phyloP scores from a whole-genome alignment of 768 basidiomycete species.

The Coprinopsis cinerea region DNA sequence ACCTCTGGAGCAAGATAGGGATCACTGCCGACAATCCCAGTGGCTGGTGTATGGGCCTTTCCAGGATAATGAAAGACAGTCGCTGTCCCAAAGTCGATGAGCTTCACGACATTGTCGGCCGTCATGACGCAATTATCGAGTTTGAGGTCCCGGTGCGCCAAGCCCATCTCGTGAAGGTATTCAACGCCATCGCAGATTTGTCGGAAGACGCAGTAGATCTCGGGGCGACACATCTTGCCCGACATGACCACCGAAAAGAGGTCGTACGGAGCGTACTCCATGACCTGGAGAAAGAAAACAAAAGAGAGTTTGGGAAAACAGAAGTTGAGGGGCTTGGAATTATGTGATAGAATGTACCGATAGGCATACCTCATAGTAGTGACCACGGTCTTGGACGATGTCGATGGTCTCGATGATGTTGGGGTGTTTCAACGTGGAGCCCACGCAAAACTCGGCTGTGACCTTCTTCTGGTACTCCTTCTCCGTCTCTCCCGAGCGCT shows the following conservation, averaged over 20 bases:
- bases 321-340: neutral
- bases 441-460: slow-evolving; percentile 97
- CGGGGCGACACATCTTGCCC: slow-evolving; percentile 95
- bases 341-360: slow-evolving; percentile 2
- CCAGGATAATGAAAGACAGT: slow-evolving; percentile 99
- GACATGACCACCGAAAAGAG: slow-evolving; percentile 99
- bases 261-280: slow-evolving; percentile 99
- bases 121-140: slow-evolving; percentile 99
- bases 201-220: slow-evolving; percentile 98
- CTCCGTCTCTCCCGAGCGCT: slow-evolving; percentile 81
- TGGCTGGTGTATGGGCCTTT: slow-evolving; percentile 71
- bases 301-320: slow-evolving; percentile 5
- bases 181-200: slow-evolving; percentile 98
- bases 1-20: slow-evolving; percentile 99
- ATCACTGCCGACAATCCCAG: slow-evolving; percentile 93
- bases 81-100: slow-evolving; percentile 99
- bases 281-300: slow-evolving; percentile 55
- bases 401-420: slow-evolving; percentile 99
- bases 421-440: slow-evolving; percentile 86
- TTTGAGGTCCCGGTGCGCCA: slow-evolving; percentile 98
- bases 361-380: slow-evolving; percentile 88
- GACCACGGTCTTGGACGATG: slow-evolving; percentile 95
- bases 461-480: slow-evolving; percentile 99
- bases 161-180: slow-evolving; percentile 95
- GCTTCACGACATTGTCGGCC: slow-evolving; percentile 87